A percentile compares a stretch with the other conserved stretches of the same genome.
These are phyloP conservation scores for Salix caprea DNA, from an alignment of 345 rosid genomes.

Conservation along the genomic window DNA sequence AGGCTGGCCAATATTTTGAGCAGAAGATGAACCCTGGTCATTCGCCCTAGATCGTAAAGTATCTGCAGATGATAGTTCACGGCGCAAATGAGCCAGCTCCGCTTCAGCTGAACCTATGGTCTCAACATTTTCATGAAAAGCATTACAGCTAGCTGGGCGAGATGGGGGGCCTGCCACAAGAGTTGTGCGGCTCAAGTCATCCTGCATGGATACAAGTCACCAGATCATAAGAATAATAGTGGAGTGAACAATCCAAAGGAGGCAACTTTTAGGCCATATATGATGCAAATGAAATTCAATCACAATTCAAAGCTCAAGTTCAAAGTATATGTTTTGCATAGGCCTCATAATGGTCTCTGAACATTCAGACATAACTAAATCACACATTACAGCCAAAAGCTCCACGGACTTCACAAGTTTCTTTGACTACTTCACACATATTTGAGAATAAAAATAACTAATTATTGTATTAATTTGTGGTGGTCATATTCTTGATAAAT, in stretches of 20 bases:
- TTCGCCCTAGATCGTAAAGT: conserved; percentile 30
- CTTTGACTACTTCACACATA: neutral
- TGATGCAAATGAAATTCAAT: neutral
- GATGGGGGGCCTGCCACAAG: conserved; percentile 43
- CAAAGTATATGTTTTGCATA: neutral
- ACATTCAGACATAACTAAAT: neutral
- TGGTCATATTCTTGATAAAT: neutral
- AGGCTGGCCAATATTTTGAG: conserved; percentile 44
- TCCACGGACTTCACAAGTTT: neutral
- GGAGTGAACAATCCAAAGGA: neutral
- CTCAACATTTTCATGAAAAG: conserved; percentile 62
- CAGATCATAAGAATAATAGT: neutral
- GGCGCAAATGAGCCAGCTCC: conserved; percentile 44
- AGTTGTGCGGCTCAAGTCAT: conserved; percentile 46
- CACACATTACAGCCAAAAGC: neutral
- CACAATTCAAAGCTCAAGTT: neutral
- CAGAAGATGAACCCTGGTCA: conserved; percentile 46
- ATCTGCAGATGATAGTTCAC: conserved; percentile 39
- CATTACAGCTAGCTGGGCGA: conserved; percentile 76
- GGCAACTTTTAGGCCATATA: neutral
- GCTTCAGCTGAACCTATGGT: conserved; percentile 37
- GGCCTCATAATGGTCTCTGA: neutral
- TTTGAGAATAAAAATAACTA: neutral
- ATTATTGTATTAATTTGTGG: neutral
- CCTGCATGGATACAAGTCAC: conserved; percentile 38